These are phyloP conservation scores for Penicillium herquei DNA, from an alignment of 495 filamentous ascomycete genomes.

Conservation along the genomic window DNA sequence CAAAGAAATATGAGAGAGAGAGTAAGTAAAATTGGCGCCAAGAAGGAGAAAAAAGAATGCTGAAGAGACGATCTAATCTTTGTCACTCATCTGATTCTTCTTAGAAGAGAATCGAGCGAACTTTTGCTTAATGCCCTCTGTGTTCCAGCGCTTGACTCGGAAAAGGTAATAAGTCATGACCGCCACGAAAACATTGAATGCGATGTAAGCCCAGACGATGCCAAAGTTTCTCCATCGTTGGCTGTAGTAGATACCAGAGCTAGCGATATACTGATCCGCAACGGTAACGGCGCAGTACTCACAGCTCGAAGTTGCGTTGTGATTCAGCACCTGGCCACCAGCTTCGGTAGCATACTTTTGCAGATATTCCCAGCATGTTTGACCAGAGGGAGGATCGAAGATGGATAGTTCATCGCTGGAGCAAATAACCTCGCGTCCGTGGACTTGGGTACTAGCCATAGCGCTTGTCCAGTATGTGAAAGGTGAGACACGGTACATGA, in stretches of 20 bases:
- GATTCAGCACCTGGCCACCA: constrained; percentile 56
- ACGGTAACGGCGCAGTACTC: constrained; percentile 56
- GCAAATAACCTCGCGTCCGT: constrained; percentile 59
- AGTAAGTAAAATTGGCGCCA: not conserved
- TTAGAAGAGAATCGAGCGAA: constrained; percentile 11
- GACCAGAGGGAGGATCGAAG: constrained; percentile 51
- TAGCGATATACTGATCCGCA: constrained; percentile 62
- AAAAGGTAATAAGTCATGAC: constrained; percentile 49
- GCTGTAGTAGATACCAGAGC: constrained; percentile 48
- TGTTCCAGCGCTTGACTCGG: constrained; percentile 37
- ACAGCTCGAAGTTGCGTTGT: constrained; percentile 53
- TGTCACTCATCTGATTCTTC: constrained; percentile 10
- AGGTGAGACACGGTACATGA: constrained; percentile 67
- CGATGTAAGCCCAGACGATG: constrained; percentile 65
- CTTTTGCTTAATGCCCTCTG: constrained; percentile 22
- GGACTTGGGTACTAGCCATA: constrained; percentile 59
- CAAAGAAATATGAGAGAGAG: constrained; percentile 6
- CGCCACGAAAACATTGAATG: constrained; percentile 67
- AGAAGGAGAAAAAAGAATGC: not conserved
- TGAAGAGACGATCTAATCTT: not conserved
- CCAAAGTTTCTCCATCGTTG: constrained; percentile 75
- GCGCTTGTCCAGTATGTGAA: constrained; percentile 62
- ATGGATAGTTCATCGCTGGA: constrained; percentile 57
- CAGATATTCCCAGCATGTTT: constrained; percentile 62
- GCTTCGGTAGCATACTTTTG: constrained; percentile 40